Base-by-base conservation (phyloP, 331 rosid species). In the Pyrus hybrid region DNA sequence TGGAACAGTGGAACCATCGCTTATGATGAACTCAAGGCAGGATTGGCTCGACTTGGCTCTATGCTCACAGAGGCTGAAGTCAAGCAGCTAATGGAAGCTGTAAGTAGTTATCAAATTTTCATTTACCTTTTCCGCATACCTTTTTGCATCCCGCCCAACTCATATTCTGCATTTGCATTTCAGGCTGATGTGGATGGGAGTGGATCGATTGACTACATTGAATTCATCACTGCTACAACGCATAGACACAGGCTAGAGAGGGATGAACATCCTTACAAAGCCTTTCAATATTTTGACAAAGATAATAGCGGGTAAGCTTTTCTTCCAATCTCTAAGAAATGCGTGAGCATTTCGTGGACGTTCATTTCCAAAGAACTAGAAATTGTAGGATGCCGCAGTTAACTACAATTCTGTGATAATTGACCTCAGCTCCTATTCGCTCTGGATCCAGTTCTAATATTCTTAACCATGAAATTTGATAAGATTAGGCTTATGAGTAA, bases 151-250 rank as follows among this genome's bases (percentile, higher is more conserved):
- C 32, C 67, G 49, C 41, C 26, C 25, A 66, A 78, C 72, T 78
- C 29, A 79, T 51, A 79, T 60, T 28, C 68, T 54, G 62, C 58
- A 65, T 76, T 74, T 14, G 63, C 13, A 30, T 68, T 77, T 70
- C 85, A 95, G 97, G 97, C 97, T 56, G 97, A 95, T 82, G 97
- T 95, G 29, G 99, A 95, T 84, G 97, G 97, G 77, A 80, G 87
- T 79, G 97, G 99, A 47, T 21, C 93, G 1, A 92, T 92, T 43
- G 99, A 95, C 79, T 95, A 92, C 88, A 86, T 95, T 30, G 97
- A 95, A 68, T 95, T 95, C 80, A 89, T 95, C 74, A 92, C 93
- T 68, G 99, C 97, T 32, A 95, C 99, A 18, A 95, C 90, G 97
- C 99, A 92, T 81, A 85, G 97, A 85, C 90, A 94, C 86, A 85